These are phyloP conservation scores for Metschnikowia borealis DNA, from an alignment of 805 yeast species.

Conservation along the genomic window DNA sequence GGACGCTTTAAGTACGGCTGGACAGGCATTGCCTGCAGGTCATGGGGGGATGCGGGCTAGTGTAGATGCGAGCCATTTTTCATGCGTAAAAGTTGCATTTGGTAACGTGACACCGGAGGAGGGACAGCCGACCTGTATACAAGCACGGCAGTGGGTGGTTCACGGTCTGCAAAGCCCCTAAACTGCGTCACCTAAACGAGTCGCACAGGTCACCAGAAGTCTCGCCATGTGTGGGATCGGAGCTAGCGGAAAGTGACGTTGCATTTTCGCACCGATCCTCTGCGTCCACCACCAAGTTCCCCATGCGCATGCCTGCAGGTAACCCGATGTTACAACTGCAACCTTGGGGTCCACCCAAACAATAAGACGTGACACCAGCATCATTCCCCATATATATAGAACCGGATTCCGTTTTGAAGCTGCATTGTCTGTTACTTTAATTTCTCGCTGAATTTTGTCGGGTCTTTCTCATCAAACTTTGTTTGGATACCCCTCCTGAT, in stretches of 20 bases:
- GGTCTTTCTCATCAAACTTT: background rate
- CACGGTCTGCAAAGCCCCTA: too few relatives aligned
- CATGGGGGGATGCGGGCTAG: background rate
- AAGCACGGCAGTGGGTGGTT: background rate
- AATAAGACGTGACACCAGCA: background rate
- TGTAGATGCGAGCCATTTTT: background rate
- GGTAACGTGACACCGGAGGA: background rate
- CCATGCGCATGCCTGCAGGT: background rate
- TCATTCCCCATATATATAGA: background rate
- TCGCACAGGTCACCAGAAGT: too few relatives aligned
- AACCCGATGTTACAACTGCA: constrained; percentile 10
- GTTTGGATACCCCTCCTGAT: background rate
- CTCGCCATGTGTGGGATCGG: background rate
- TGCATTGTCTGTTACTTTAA: too few relatives aligned
- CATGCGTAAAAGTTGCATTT: background rate
- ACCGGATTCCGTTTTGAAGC: background rate
- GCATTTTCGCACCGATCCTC: constrained; percentile 3
- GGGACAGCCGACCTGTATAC: background rate
- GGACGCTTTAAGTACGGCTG: background rate
- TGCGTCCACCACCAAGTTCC: background rate
- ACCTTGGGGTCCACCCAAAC: background rate
- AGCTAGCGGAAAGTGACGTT: constrained; percentile 12
- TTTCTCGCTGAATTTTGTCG: too few relatives aligned
- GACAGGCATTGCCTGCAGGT: background rate
- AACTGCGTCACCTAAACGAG: too few relatives aligned